Evolutionary conservation across 352 stramenopile genomes (phyloP), one percentile per base, ranked within the genome.

Genomic region (Globisporangium mamillatum): DNA sequence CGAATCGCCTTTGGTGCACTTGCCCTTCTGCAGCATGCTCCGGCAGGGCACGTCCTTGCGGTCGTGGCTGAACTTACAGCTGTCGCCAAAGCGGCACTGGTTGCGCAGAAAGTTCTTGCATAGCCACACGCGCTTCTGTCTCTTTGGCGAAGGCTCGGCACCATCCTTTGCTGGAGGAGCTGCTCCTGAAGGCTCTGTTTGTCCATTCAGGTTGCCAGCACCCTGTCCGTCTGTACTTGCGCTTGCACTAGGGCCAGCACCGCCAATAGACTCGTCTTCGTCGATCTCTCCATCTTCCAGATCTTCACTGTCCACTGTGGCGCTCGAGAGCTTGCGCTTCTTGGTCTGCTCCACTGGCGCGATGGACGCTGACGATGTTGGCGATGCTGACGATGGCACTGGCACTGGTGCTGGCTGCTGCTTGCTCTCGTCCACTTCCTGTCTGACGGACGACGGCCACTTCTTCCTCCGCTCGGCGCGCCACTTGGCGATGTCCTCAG

Each of bases 401-500:
- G 66, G 2, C 56, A 18, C 18, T 72, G 38, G 8, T 34, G 60
- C 46, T 72, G 55, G 50, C 22, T 44, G 62, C 16, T 62, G 54
- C 25, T 59, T 29, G 22, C 16, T 8, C 54, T 60, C 54, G 8
- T 60, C 27, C 7, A 34, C 29, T 34, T 24, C 27, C 27, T 44
- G 36, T 44, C 60, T 64, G 32, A 62, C 70, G 20, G 65, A 50
- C 10, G 44, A 24, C 54, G 76, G 78, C 84, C 86, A 95, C 52
- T 80, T 87, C 59, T 89, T 91, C 22, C 87, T 78, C 20, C 87
- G 81, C 57, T 95, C 87, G 24, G 84, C 82, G 7, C 87, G 82
- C 87, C 87, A 95, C 61, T 89, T 88, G 0, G 76, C 68, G 68
- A 95, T 95, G 58, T 95, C 87, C 60, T 93, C 82, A 0, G 80